phyloP scores from a whole-genome alignment of 805 yeast genomes.

The Candida orba region DNA sequence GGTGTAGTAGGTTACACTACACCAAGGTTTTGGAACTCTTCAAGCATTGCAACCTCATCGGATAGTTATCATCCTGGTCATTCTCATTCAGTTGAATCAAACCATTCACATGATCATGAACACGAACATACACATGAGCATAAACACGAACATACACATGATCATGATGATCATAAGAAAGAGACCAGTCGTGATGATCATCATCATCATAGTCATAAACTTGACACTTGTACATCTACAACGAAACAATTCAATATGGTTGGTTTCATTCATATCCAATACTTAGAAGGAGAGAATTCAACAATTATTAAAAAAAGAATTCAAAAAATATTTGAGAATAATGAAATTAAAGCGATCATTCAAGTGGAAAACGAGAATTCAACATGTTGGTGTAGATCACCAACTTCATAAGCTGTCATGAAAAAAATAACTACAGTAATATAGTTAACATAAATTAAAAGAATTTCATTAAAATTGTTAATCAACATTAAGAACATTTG shows the following conservation, averaged over 20 bases:
- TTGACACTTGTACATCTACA: slow-evolving; percentile 11
- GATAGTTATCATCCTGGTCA: slow-evolving; percentile 18
- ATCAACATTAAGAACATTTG: too few relatives aligned
- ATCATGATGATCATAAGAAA: neutral
- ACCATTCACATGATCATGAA: neutral
- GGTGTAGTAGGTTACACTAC: slow-evolving; percentile 83
- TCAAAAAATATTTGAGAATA: slow-evolving; percentile 42
- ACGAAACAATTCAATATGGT: slow-evolving; percentile 31
- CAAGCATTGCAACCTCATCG: slow-evolving; percentile 24
- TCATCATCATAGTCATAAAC: slow-evolving; percentile 25
- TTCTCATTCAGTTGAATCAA: slow-evolving; percentile 14
- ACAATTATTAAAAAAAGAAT: slow-evolving; percentile 54
- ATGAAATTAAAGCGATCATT: slow-evolving; percentile 47
- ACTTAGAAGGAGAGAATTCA: slow-evolving; percentile 55
- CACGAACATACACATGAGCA: slow-evolving; percentile 1
- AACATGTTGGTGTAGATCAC: slow-evolving; percentile 59
- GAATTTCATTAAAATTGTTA: too few relatives aligned
- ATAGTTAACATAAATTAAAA: too few relatives aligned
- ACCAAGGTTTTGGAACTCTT: slow-evolving; percentile 84
- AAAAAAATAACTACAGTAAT: neutral
- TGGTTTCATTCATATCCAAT: slow-evolving; percentile 83
- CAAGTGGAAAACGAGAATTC: slow-evolving; percentile 64
- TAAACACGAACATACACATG: neutral
- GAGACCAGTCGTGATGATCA: slow-evolving; percentile 18
- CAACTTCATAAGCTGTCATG: slow-evolving; percentile 4